These are phyloP conservation scores for Suillus clintonianus DNA, from an alignment of 768 basidiomycete genomes.

Conservation along the genomic window DNA sequence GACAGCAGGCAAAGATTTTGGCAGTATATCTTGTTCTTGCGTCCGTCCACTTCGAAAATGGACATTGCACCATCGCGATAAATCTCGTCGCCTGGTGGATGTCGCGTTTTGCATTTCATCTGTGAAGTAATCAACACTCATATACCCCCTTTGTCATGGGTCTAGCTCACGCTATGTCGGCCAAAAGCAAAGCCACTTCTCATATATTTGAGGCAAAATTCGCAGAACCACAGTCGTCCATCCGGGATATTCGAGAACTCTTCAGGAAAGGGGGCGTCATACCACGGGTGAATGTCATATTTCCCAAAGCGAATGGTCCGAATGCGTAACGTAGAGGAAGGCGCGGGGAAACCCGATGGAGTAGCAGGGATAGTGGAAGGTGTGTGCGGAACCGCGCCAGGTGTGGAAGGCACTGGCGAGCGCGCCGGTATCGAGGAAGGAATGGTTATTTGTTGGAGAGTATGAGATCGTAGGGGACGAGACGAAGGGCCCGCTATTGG, in stretches of 20 bases:
- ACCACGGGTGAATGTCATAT: conserved; percentile 97
- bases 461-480: conserved; percentile 63
- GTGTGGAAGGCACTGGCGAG: conserved; percentile 42
- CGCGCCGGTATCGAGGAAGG: conserved; percentile 28
- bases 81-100: conserved; percentile 98
- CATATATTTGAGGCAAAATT: conserved; percentile 98
- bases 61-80: conserved; percentile 88
- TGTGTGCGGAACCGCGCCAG: conserved; percentile 33
- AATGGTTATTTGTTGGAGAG: conserved; percentile 39
- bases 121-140: conserved; percentile 33
- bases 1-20: conserved; percentile 97
- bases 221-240: conserved; percentile 93
- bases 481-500: conserved; percentile 57
- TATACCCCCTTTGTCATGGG: conserved; percentile 3
- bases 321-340: conserved; percentile 60
- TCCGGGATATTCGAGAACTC: conserved; percentile 93
- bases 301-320: conserved; percentile 87
- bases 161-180: conserved; percentile 73
- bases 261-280: conserved; percentile 97
- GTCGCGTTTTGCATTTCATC: conserved; percentile 93
- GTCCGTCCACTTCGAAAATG: conserved; percentile 96
- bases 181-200: conserved; percentile 86
- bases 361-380: conserved; percentile 34
- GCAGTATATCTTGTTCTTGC: conserved; percentile 99
- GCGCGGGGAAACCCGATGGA: conserved; percentile 27